Evolutionary conservation across 2,329 filamentous ascomycete genomes (phyloP).

Genomic region (Fusarium decemcellulare): DNA sequence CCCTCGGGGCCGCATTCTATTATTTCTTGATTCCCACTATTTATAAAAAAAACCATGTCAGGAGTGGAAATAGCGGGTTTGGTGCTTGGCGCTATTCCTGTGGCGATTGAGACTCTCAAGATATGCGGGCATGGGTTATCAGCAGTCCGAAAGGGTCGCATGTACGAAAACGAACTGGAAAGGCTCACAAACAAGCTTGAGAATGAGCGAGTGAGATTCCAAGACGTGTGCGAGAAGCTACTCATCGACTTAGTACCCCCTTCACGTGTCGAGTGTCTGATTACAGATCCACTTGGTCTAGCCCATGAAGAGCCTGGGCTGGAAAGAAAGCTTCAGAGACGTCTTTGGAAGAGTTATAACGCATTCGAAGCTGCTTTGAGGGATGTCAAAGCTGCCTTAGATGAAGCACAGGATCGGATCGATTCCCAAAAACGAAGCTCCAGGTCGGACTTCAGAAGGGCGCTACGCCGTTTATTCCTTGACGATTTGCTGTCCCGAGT

Average conservation of each 20-base stretch:
- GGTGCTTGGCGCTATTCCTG: neutral
- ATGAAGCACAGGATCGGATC: neutral
- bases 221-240: neutral
- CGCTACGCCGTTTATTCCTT: neutral
- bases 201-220: neutral
- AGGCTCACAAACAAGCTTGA: neutral
- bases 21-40: neutral
- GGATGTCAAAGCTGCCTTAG: neutral
- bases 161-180: neutral
- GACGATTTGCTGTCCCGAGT: neutral
- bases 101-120: neutral
- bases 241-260: neutral
- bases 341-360: neutral
- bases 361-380: neutral
- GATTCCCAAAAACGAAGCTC: neutral
- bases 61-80: neutral
- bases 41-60: neutral
- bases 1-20: too few species aligned
- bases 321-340: neutral
- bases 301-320: neutral
- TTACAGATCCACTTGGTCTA: neutral
- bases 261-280: neutral
- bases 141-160: accelerated
- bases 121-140: neutral
- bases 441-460: neutral